phyloP scores from a whole-genome alignment of 2,329 filamentous ascomycete species.

The Nothophaeocryptopus gaeumannii region DNA sequence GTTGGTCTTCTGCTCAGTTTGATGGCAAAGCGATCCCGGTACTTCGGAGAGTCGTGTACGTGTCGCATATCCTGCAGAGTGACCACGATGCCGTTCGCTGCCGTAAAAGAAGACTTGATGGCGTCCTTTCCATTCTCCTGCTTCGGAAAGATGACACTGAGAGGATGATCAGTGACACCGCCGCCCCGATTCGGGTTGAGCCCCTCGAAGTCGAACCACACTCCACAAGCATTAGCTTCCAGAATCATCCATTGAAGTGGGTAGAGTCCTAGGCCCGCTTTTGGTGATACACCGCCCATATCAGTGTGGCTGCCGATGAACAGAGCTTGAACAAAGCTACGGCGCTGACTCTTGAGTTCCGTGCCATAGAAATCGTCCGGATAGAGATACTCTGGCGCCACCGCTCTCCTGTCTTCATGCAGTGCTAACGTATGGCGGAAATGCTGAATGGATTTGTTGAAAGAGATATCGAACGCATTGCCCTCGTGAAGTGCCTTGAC shows the following conservation, averaged over 20 bases:
- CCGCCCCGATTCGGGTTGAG: neutral
- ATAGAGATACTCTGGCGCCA: slow-evolving; percentile 31
- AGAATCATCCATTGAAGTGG: slow-evolving; percentile 45
- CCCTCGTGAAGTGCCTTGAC: slow-evolving; percentile 33
- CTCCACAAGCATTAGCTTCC: slow-evolving; percentile 25
- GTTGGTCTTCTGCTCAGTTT: slow-evolving; percentile 13
- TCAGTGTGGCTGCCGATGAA: slow-evolving; percentile 42
- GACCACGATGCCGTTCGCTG: slow-evolving; percentile 19
- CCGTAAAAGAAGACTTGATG: slow-evolving; percentile 17
- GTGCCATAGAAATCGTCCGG: slow-evolving; percentile 20
- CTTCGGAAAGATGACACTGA: slow-evolving; percentile 20
- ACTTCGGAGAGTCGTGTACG: slow-evolving; percentile 18
- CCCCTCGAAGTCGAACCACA: slow-evolving; percentile 13
- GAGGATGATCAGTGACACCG: slow-evolving; percentile 3
- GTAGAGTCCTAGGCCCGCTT: slow-evolving; percentile 42
- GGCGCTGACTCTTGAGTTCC: slow-evolving; percentile 14
- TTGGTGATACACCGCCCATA: slow-evolving; percentile 37
- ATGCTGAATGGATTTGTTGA: slow-evolving; percentile 36
- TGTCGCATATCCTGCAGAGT: slow-evolving; percentile 27
- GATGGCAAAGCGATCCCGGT: slow-evolving; percentile 16
- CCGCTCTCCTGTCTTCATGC: slow-evolving; percentile 36
- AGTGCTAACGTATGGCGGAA: slow-evolving; percentile 42
- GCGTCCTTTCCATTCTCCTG: slow-evolving; percentile 7
- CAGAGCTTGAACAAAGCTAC: slow-evolving; percentile 40
- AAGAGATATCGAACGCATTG: slow-evolving; percentile 31